Evolutionary conservation across 306 rosid genomes (phyloP).

Genomic region (Lathyrus oleraceus): DNA sequence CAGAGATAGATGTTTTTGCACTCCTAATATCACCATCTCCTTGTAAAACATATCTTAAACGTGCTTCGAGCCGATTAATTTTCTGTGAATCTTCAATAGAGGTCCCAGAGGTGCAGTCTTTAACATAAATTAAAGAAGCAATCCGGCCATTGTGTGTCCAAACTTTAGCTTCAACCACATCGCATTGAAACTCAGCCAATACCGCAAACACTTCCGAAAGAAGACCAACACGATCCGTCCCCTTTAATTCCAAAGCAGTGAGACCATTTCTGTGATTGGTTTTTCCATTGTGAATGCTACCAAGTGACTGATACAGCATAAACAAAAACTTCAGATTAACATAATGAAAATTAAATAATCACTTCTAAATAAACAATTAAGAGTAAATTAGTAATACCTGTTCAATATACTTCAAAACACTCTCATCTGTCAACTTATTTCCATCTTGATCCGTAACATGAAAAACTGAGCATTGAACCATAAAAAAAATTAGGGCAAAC

Average conservation of each 20-base stretch:
- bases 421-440: slow-evolving; percentile 81
- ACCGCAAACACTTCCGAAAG: slow-evolving; percentile 93
- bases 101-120: slow-evolving; percentile 59
- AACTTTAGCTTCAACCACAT: slow-evolving; percentile 86
- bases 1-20: slow-evolving; percentile 65
- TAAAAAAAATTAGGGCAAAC: slow-evolving; percentile 4
- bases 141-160: slow-evolving; percentile 94
- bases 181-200: slow-evolving; percentile 68
- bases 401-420: slow-evolving; percentile 74
- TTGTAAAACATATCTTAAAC: slow-evolving; percentile 77
- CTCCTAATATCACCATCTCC: slow-evolving; percentile 77
- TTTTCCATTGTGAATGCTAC: slow-evolving; percentile 56
- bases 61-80: slow-evolving; percentile 60
- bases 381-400: slow-evolving; percentile 55
- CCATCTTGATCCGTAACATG: slow-evolving; percentile 89
- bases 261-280: slow-evolving; percentile 49
- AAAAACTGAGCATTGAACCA: slow-evolving; percentile 60
- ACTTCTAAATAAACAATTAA: not conserved
- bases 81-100: slow-evolving; percentile 62
- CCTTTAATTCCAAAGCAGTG: slow-evolving; percentile 80
- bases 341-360: not conserved
- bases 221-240: slow-evolving; percentile 87
- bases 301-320: slow-evolving; percentile 60
- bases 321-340: not conserved
- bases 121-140: slow-evolving; percentile 68